These are phyloP conservation scores for Nitzschia sp. DNA, from an alignment of 108 stramenopile genomes.

Conservation along the genomic window DNA sequence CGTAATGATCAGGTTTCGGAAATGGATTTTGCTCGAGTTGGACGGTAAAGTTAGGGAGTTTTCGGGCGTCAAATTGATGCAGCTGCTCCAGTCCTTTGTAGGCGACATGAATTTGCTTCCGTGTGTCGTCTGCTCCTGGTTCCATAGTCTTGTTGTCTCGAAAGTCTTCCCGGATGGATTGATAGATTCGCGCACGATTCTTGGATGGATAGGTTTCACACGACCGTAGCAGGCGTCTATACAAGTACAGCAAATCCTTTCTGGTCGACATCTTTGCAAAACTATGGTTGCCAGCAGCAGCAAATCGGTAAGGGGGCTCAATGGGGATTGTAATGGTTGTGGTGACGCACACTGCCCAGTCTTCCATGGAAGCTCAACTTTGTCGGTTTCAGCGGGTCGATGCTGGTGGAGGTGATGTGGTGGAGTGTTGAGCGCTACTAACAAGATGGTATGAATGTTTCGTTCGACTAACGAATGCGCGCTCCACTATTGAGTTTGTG, in stretches of 20 bases:
- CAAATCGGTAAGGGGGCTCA: too few species aligned
- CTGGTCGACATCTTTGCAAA: too few species aligned
- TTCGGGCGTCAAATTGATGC: slow-evolving; percentile 66
- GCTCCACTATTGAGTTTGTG: too few species aligned
- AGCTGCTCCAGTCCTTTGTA: slow-evolving; percentile 80
- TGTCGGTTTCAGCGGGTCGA: too few species aligned
- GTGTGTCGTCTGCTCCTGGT: slow-evolving; percentile 48
- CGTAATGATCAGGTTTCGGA: slow-evolving; percentile 63
- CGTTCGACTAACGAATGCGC: too few species aligned
- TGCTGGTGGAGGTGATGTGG: too few species aligned
- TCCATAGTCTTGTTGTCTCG: slow-evolving; percentile 55
- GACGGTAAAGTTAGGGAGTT: slow-evolving; percentile 73
- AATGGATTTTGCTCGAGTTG: slow-evolving; percentile 85
- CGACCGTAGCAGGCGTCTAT: slow-evolving; percentile 67
- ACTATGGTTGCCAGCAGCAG: too few species aligned
- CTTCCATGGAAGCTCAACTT: too few species aligned
- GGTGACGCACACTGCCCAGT: too few species aligned
- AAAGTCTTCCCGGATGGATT: slow-evolving; percentile 81
- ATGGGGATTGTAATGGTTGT: too few species aligned
- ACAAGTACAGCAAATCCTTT: slow-evolving; percentile 58
- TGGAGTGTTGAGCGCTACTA: too few species aligned
- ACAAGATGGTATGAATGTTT: too few species aligned
- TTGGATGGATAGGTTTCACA: slow-evolving; percentile 76
- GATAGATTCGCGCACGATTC: slow-evolving; percentile 72
- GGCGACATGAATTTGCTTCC: slow-evolving; percentile 69